Evolutionary conservation across 108 stramenopile genomes (phyloP), one percentile per base, ranked within the genome.

Genomic region (Cyclotella choctawhatcheeana): DNA sequence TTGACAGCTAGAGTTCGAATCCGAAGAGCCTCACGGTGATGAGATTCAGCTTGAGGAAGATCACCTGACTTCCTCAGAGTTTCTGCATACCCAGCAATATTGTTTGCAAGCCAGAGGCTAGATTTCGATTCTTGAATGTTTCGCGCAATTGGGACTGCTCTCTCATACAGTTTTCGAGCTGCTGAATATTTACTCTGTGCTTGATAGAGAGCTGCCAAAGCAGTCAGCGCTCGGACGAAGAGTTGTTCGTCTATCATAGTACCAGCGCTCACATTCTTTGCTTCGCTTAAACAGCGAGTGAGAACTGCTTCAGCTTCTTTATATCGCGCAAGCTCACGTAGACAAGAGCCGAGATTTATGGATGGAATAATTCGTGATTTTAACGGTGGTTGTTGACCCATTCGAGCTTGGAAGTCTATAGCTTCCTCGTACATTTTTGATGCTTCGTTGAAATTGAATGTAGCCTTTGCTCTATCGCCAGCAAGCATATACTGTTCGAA

Each of bases 351-450:
- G 29, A 80, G 79, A 60, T 75, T 80, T 52, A 80, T 75, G 5
- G 79, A 69, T 20, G 79, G 79, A 14, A 80, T 74, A 13, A 80
- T 60, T 45, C 79, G 59, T 22, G 68, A 74, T 73, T 74, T 56
- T 13, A 80, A 40, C 0, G 74, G 40, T 44, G 61, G 67, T 34
- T 62, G 59, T 37, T 61, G 62, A 44, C 44, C 62, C 67, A 80
- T 80, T 51, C 74, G 75, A 7, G 69, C 79, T 70, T 70, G 67
- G 51, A 69, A 73, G 61, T 70, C 69, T 34, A 80, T 71, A 16
- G 79, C 79, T 63, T 80, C 74, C 45, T 80, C 79, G 37, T 80
- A 80, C 79, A 80, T 80, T 69, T 73, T 80, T 14, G 79, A 64
- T 32, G 79, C 79, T 63, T 80, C 79, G 51, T 69, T 69, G 29